Conservation (phyloP, 2,329 filamentous ascomycete genomes). For the Hypoxylon sp. region DNA sequence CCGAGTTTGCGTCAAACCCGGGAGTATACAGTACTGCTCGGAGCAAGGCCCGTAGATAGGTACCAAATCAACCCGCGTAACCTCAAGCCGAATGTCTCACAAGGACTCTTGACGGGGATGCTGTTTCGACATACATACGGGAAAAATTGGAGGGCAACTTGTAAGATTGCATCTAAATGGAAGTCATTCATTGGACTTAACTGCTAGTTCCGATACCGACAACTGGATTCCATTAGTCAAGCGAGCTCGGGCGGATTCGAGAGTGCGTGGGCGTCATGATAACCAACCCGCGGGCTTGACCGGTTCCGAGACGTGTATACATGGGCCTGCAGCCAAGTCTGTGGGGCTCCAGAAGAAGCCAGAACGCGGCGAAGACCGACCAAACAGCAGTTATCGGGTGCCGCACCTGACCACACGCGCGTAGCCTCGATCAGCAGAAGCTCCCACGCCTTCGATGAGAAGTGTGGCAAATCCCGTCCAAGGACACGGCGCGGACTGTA, state of each 20-base stretch:
- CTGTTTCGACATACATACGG: constrained; percentile 15
- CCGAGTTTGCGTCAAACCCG: neutral
- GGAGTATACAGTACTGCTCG: constrained; percentile 25
- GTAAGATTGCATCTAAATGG: constrained; percentile 7
- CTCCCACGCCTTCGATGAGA: constrained; percentile 32
- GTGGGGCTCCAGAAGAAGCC: constrained; percentile 39
- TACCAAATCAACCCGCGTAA: constrained; percentile 14
- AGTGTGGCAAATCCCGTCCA: constrained; percentile 37
- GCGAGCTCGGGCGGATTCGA: constrained; percentile 18
- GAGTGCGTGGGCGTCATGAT: constrained; percentile 28
- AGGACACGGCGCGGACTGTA: constrained; percentile 22
- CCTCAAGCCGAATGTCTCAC: constrained; percentile 20
- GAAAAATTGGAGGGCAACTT: constrained; percentile 7
- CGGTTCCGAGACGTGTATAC: constrained; percentile 29
- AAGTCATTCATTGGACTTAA: constrained; percentile 29
- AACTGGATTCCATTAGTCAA: constrained; percentile 41
- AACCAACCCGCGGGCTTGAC: constrained; percentile 24
- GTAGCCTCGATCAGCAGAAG: constrained; percentile 30
- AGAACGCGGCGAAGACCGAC: constrained; percentile 38
- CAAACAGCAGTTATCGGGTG: constrained; percentile 44
- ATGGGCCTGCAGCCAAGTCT: constrained; percentile 40
- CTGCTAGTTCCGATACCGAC: constrained; percentile 37
- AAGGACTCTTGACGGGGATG: constrained; percentile 8
- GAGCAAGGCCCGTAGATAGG: constrained; percentile 21
- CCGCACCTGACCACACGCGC: constrained; percentile 42